Evolutionary conservation across 768 basidiomycete genomes (phyloP), one percentile per base, ranked within the genome.

Genomic region (Psilocybe subaeruginosa): DNA sequence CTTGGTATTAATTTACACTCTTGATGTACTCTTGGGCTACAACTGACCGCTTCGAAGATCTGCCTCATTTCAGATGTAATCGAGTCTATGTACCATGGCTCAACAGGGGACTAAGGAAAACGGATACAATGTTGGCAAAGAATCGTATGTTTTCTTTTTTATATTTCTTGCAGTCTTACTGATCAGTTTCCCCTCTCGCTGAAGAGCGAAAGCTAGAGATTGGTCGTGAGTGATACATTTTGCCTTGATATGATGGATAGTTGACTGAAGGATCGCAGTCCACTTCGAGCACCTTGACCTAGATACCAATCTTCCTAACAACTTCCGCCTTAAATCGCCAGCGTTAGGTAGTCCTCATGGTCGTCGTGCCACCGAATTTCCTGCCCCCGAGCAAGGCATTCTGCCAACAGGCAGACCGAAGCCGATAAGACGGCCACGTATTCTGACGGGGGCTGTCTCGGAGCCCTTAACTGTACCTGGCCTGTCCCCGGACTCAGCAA

Each of bases 21-120:
- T 17, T 19, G 41, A 7, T 5, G 11, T 14, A 37, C 19, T n/a
- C n/a, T 8, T 0, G 8, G 23, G 2, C 2, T 27, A 27, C 16
- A 31, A 4, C 51, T 48, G 33, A 62, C 3, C 7, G 19, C 27
- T 19, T 7, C 39, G 1, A 47, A 80, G 81, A 81, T 61, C 71
- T 82, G 3, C 69, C 75, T 1, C 80, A 82, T 60, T 72, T 71
- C 45, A 72, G 74, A 0, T 82, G 80, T 57, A 81, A 82, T 59
- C 68, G 77, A 6, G 76, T 79, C 3, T 81, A 75, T 37, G 78
- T 80, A 2, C 81, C 81, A 2, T 82, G 79, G 79, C 64, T 77
- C 0, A 79, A 77, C 31, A 81, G 80, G 62, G 80, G 78, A 8
- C 69, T 66, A 30, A 66, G 81, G 9, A 66, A 70, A 43, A 77